A percentile compares a stretch with the other conserved stretches of the same genome.
Evolutionary conservation across 2,329 filamentous ascomycete genomes (phyloP).

Genomic region (Hymenoscyphus linearis): DNA sequence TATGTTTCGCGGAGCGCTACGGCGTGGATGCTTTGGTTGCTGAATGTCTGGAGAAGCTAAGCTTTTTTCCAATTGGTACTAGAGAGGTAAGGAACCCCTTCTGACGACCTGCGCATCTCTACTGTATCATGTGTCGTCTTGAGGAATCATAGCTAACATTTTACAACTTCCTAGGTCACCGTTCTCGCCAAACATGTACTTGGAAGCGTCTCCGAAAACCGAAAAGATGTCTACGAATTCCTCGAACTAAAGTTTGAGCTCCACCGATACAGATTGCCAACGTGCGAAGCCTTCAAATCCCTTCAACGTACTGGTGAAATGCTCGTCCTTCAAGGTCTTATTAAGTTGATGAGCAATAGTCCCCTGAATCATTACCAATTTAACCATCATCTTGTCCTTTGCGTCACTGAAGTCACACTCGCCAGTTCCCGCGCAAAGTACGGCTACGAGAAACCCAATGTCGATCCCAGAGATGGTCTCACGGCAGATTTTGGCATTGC

Average conservation of each 20-base stretch:
- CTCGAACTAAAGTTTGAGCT: neutral
- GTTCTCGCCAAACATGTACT: neutral
- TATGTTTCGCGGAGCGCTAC: neutral
- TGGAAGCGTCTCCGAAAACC: neutral
- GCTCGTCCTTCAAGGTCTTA: neutral
- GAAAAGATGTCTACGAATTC: neutral
- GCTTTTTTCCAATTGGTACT: neutral
- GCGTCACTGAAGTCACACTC: neutral
- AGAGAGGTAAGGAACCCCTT: neutral
- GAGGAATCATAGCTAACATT: neutral
- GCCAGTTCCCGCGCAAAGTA: neutral
- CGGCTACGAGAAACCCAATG: neutral
- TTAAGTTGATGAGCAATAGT: neutral
- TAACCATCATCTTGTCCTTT: neutral
- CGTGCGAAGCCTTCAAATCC: neutral
- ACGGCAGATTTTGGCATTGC: neutral
- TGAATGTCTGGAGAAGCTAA: neutral
- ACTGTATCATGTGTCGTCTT: neutral
- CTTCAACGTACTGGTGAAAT: neutral
- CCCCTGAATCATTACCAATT: neutral
- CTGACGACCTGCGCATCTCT: neutral
- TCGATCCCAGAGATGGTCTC: neutral
- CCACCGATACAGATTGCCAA: too few relatives aligned
- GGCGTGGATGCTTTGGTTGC: neutral
- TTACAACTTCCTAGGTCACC: neutral